Conservation (phyloP, 2,329 filamentous ascomycete genomes). For the Talaromyces sp. region DNA sequence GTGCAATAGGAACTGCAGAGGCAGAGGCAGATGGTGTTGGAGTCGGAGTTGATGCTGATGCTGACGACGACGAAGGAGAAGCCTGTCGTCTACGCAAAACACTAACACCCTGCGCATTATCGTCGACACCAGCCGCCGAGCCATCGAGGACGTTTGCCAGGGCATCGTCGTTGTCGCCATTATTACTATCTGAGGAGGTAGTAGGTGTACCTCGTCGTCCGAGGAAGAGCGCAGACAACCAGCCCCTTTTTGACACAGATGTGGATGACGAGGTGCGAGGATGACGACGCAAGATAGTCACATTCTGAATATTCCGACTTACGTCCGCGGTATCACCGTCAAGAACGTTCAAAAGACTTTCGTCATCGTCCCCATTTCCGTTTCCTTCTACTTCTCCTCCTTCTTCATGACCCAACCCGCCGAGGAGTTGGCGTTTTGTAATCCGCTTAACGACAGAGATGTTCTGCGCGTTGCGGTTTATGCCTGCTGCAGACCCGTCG, state of each 20-base stretch:
- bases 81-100: background rate
- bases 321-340: background rate
- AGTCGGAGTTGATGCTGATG: background rate
- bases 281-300: background rate
- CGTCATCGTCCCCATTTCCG: background rate
- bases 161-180: background rate
- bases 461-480: background rate
- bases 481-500: background rate
- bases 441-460: background rate
- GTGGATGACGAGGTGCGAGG: background rate
- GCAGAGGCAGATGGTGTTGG: background rate
- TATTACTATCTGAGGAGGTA: no score
- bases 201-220: background rate
- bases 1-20: background rate
- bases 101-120: background rate
- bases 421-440: background rate
- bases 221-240: background rate
- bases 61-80: no score
- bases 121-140: background rate
- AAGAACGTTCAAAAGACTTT: background rate
- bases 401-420: background rate
- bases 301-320: background rate
- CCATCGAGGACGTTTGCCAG: background rate
- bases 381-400: background rate
- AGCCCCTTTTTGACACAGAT: background rate